phyloP scores from a whole-genome alignment of 345 rosid genomes.

The Euclidium syriacum region DNA sequence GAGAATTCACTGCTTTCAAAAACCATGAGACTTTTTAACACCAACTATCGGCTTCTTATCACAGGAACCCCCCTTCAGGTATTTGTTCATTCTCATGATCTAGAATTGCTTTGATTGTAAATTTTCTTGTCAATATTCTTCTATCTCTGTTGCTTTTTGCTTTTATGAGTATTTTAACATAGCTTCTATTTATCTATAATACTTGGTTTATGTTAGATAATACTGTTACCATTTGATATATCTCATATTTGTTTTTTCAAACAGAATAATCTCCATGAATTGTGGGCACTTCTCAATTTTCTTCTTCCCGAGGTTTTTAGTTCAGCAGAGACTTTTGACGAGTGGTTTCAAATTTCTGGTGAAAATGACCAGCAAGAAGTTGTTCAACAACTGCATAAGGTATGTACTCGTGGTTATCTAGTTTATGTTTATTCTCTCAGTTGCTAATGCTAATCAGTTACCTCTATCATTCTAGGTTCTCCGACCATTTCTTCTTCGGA shows the following conservation, averaged over 20 bases:
- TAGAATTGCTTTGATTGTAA: neutral
- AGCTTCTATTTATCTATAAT: neutral
- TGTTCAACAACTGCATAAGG: constrained; percentile 98
- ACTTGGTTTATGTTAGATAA: neutral
- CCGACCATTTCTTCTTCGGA: constrained; percentile 94
- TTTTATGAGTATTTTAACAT: neutral
- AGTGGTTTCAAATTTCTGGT: constrained; percentile 99
- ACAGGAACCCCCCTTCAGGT: constrained; percentile 99
- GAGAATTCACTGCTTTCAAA: constrained; percentile 95
- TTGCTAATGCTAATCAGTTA: neutral
- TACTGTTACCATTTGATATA: neutral
- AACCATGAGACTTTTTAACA: constrained; percentile 85
- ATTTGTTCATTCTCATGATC: constrained; percentile 15
- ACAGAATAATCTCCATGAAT: constrained; percentile 98
- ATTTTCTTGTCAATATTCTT: neutral
- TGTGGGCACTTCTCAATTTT: constrained; percentile 98
- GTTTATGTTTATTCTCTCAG: neutral
- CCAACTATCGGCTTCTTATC: constrained; percentile 90
- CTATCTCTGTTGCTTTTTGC: neutral
- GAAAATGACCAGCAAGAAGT: constrained; percentile 99
- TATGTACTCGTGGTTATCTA: constrained; percentile 20
- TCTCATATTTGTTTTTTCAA: constrained; percentile 4
- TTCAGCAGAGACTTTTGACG: constrained; percentile 99
- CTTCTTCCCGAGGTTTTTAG: constrained; percentile 91
- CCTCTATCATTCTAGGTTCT: constrained; percentile 56